Conservation (phyloP, 345 rosid genomes). For the Leavenworthia alabamica region DNA sequence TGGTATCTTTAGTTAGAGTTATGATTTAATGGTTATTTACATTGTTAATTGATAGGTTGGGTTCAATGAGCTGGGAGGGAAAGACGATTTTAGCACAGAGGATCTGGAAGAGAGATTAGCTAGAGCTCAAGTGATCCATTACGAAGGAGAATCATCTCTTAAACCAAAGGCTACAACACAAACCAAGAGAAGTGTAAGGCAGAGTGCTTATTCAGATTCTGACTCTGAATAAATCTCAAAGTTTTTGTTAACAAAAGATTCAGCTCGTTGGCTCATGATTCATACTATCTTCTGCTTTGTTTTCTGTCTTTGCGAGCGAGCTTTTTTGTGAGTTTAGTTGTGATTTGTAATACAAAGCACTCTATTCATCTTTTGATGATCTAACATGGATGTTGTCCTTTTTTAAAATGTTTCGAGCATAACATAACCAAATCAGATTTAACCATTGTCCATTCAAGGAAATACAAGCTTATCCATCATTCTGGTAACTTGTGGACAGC, state of each 20-base stretch:
- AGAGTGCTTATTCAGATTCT: constrained; percentile 48
- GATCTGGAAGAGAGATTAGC: constrained; percentile 88
- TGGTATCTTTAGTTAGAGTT: neutral
- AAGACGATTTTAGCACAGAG: constrained; percentile 89
- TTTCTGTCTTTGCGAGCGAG: neutral
- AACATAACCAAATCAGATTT: neutral
- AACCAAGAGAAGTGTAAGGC: constrained; percentile 67
- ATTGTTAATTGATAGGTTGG: constrained; percentile 57
- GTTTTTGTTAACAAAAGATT: neutral
- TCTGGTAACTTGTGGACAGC: neutral
- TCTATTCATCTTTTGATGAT: neutral
- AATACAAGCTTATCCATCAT: neutral
- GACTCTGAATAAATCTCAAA: constrained; percentile 43
- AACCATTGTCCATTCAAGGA: neutral
- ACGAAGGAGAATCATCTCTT: constrained; percentile 75
- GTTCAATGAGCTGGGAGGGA: constrained; percentile 89
- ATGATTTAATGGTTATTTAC: neutral
- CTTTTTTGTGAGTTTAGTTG: neutral
- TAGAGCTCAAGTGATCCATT: constrained; percentile 71
- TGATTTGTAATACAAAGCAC: neutral
- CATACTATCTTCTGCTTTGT: neutral
- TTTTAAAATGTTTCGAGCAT: neutral
- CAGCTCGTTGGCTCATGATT: neutral
- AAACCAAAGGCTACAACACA: constrained; percentile 44
- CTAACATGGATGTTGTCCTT: neutral